Percentiles rank a stretch among this genome's conserved stretches.
These are phyloP conservation scores for Cercospora janseana DNA, from an alignment of 2,329 filamentous ascomycete species.

Conservation along the genomic window DNA sequence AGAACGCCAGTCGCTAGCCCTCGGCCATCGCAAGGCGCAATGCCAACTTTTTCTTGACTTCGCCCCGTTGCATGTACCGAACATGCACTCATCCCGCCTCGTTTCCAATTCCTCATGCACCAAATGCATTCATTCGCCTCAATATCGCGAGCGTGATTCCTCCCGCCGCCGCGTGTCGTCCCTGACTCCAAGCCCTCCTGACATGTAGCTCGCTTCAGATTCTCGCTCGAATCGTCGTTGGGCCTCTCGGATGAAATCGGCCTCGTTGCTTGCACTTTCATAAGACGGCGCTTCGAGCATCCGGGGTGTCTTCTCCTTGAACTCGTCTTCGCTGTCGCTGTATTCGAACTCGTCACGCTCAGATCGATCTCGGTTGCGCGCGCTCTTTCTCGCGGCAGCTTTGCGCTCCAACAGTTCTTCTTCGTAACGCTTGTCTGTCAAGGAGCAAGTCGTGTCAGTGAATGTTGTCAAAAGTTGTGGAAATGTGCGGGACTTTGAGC, in stretches of 20 bases:
- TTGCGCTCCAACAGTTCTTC: conserved; percentile 31
- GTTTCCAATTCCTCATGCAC: too few species aligned
- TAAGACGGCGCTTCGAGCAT: conserved; percentile 38
- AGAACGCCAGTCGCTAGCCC: too few species aligned
- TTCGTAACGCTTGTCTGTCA: conserved; percentile 34
- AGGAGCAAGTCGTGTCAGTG: conserved; percentile 23
- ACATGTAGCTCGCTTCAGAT: conserved; percentile 30
- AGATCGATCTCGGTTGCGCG: conserved; percentile 31
- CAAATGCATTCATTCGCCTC: too few species aligned
- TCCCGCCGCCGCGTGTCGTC: conserved; percentile 21
- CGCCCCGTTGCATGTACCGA: too few species aligned
- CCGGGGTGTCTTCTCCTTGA: conserved; percentile 30
- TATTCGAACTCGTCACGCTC: conserved; percentile 38
- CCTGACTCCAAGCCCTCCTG: conserved; percentile 30
- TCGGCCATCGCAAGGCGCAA: too few species aligned
- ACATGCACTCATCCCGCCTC: too few species aligned
- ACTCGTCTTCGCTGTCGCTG: conserved; percentile 38
- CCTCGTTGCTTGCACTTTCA: conserved; percentile 19
- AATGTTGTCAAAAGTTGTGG: conserved; percentile 16
- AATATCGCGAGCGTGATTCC: conserved; percentile 12
- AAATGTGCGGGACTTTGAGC: conserved; percentile 14
- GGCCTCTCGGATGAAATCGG: conserved; percentile 34
- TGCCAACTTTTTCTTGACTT: too few species aligned
- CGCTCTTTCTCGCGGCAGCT: conserved; percentile 27
- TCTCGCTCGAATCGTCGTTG: conserved; percentile 31